Evolutionary conservation across 2,329 filamentous ascomycete species (phyloP).

Genomic region (Talaromyces pinophilus): DNA sequence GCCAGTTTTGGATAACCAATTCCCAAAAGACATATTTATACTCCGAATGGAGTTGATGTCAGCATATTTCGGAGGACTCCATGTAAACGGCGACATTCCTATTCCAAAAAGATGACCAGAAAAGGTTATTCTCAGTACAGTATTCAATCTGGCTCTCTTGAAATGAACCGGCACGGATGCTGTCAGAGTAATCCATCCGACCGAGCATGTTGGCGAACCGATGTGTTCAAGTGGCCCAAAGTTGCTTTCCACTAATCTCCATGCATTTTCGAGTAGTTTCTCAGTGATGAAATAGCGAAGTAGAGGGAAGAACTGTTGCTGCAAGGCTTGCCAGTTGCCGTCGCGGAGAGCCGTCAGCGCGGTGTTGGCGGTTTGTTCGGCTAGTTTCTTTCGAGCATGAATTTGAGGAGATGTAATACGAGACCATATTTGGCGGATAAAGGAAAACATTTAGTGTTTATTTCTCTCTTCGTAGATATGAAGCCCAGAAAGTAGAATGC

Average conservation of each 20-base stretch:
- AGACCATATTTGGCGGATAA: not conserved
- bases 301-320: not conserved
- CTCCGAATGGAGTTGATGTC: not conserved
- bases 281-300: not conserved
- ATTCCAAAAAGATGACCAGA: not conserved
- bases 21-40: not conserved
- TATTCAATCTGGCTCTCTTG: not conserved
- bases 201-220: not conserved
- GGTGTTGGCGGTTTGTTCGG: not conserved
- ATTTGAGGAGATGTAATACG: not conserved
- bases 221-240: not conserved
- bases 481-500: not conserved
- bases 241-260: not conserved
- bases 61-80: not conserved
- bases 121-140: not conserved
- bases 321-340: not conserved
- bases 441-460: not conserved
- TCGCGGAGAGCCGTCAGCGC: not conserved
- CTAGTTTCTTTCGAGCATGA: not conserved
- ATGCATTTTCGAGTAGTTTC: not conserved
- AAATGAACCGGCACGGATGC: not conserved
- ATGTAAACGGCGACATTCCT: not conserved
- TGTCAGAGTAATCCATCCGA: not conserved
- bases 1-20: not conserved
- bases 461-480: not conserved